These are phyloP conservation scores for Huiozyma naganishii DNA, from an alignment of 805 yeast genomes.

Conservation along the genomic window DNA sequence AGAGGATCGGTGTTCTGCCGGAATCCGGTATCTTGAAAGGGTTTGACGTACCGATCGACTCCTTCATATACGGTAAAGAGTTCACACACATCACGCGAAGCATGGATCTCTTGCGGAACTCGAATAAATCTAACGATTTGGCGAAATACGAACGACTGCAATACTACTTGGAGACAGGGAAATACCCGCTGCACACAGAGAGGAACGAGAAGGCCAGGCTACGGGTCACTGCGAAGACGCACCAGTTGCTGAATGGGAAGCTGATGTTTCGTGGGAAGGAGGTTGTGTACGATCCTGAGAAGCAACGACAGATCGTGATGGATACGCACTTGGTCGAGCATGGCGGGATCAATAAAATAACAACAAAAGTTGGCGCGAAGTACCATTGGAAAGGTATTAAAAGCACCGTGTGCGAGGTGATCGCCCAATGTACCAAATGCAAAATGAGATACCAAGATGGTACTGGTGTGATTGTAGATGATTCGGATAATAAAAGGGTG, in stretches of 20 bases:
- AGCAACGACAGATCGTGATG: slow-evolving; percentile 65
- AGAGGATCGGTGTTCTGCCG: slow-evolving; percentile 66
- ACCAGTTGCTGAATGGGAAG: slow-evolving; percentile 59
- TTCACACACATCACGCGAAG: slow-evolving; percentile 39
- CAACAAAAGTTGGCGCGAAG: slow-evolving; percentile 61
- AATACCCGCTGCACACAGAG: slow-evolving; percentile 74
- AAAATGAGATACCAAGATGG: slow-evolving; percentile 34
- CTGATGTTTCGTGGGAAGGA: slow-evolving; percentile 68
- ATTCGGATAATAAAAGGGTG: slow-evolving; percentile 4
- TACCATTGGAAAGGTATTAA: slow-evolving; percentile 91
- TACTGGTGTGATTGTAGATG: slow-evolving; percentile 22
- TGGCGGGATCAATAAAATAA: slow-evolving; percentile 82
- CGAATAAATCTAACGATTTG: slow-evolving; percentile 18
- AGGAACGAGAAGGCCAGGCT: slow-evolving; percentile 82
- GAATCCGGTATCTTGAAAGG: slow-evolving; percentile 87
- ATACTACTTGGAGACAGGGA: slow-evolving; percentile 70
- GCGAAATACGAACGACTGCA: slow-evolving; percentile 65
- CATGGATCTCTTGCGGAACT: slow-evolving; percentile 22
- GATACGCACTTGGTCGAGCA: slow-evolving; percentile 62
- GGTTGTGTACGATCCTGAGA: slow-evolving; percentile 66
- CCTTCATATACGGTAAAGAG: slow-evolving; percentile 75
- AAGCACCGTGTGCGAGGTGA: slow-evolving; percentile 71
- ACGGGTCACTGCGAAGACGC: slow-evolving; percentile 63
- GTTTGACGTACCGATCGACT: slow-evolving; percentile 75
- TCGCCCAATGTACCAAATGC: slow-evolving; percentile 68